These are phyloP conservation scores for Kazachstania sp. DNA, from an alignment of 1,139 yeast genomes.

Conservation along the genomic window DNA sequence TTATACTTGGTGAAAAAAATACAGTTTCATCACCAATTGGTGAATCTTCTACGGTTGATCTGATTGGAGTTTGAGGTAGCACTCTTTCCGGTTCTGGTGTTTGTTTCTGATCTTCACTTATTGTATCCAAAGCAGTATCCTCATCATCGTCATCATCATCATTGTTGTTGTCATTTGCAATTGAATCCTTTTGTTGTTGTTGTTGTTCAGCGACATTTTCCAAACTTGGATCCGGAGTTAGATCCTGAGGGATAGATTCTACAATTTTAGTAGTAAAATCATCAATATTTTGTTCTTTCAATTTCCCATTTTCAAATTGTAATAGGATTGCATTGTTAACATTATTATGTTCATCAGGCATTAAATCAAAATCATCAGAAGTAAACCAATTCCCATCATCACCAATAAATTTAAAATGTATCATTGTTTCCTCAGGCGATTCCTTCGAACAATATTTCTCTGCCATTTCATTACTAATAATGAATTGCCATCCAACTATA, in stretches of 20 bases:
- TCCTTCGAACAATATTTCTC: conserved; percentile 7
- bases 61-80: neutral
- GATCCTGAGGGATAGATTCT: neutral
- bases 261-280: neutral
- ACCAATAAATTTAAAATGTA: conserved; percentile 29
- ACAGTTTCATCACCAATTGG: neutral
- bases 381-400: conserved; percentile 49
- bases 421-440: neutral
- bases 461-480: conserved; percentile 11
- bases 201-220: neutral
- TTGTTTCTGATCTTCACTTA: neutral
- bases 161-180: too few species aligned
- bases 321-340: conserved; percentile 43
- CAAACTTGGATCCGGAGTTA: conserved; percentile 1
- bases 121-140: neutral
- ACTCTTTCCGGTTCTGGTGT: neutral
- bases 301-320: neutral
- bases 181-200: neutral
- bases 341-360: conserved; percentile 47
- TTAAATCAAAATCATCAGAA: conserved; percentile 37
- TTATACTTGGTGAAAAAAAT: neutral
- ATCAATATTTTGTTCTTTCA: neutral
- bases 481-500: conserved; percentile 17
- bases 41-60: neutral
- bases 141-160: neutral